Evolutionary conservation across 2,329 filamentous ascomycete species (phyloP).

Genomic region (Emergomyces pasteurianus): DNA sequence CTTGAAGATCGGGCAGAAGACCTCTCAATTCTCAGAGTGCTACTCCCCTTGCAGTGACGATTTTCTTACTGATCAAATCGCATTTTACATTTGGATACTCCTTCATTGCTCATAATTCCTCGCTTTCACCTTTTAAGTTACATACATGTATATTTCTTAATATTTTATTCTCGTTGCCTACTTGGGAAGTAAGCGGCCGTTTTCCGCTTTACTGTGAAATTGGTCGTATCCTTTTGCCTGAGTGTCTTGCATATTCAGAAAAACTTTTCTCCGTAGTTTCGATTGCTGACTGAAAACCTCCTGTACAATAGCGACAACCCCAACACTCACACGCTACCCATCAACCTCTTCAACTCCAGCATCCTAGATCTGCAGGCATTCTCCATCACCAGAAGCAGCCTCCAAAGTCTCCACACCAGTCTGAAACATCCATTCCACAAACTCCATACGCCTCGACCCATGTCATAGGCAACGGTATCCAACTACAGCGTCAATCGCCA

Average conservation of each 20-base stretch:
- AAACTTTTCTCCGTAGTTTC: not conserved
- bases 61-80: not conserved
- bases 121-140: not conserved
- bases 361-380: conserved; percentile 19
- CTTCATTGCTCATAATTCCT: not conserved
- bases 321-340: conserved; percentile 20
- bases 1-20: not conserved
- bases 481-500: conserved; percentile 41
- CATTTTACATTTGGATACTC: not conserved
- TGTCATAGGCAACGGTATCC: conserved; percentile 28
- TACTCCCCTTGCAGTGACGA: not conserved
- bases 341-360: conserved; percentile 20
- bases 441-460: conserved; percentile 22
- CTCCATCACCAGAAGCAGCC: conserved; percentile 20
- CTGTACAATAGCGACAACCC: conserved; percentile 21
- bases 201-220: not conserved
- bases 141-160: not conserved
- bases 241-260: not conserved
- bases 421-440: conserved; percentile 26
- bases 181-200: not conserved
- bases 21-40: not conserved
- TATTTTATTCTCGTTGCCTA: not conserved
- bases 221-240: not conserved
- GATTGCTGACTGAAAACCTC: conserved; percentile 7
- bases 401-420: conserved; percentile 53